A percentile compares a stretch with the other conserved stretches of the same genome.
phyloP scores from a whole-genome alignment of 306 rosid species.

The Carpinus fangiana region DNA sequence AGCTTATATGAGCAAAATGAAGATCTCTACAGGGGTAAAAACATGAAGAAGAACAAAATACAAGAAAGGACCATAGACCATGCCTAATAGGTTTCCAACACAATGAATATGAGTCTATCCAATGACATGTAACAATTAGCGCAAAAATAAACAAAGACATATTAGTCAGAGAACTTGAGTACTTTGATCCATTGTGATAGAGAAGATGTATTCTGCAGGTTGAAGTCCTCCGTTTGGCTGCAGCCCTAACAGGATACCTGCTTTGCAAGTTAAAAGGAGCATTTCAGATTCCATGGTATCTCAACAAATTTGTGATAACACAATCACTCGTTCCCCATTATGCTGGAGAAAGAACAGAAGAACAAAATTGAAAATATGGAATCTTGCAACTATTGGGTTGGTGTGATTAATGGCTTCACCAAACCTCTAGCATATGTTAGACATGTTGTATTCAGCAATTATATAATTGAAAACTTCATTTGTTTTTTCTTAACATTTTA shows the following conservation, averaged over 20 bases:
- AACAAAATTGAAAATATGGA: not conserved
- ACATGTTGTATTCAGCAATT: not conserved
- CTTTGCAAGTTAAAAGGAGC: conserved; percentile 22
- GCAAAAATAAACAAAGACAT: not conserved
- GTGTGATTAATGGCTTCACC: not conserved
- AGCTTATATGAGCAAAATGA: conserved; percentile 11
- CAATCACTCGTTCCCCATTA: conserved; percentile 21
- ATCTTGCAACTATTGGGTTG: not conserved
- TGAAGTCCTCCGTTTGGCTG: conserved; percentile 27
- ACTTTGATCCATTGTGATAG: conserved; percentile 69
- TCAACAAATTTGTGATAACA: not conserved
- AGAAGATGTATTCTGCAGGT: conserved; percentile 20
- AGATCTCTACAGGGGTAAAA: conserved; percentile 10
- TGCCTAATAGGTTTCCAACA: not conserved
- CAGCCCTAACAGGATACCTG: conserved; percentile 40
- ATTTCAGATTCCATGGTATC: conserved; percentile 11
- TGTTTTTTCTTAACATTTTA: not conserved
- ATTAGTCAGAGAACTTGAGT: conserved; percentile 16
- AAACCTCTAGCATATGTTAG: not conserved
- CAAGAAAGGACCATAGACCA: not conserved
- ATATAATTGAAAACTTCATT: not conserved
- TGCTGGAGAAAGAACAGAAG: conserved; percentile 5
- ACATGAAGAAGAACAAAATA: conserved; percentile 6
- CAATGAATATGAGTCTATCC: conserved; percentile 5
- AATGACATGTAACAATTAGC: not conserved